Evolutionary conservation across 805 yeast species (phyloP), one percentile per base, ranked within the genome.

Genomic region (Suhomyces prunicola): DNA sequence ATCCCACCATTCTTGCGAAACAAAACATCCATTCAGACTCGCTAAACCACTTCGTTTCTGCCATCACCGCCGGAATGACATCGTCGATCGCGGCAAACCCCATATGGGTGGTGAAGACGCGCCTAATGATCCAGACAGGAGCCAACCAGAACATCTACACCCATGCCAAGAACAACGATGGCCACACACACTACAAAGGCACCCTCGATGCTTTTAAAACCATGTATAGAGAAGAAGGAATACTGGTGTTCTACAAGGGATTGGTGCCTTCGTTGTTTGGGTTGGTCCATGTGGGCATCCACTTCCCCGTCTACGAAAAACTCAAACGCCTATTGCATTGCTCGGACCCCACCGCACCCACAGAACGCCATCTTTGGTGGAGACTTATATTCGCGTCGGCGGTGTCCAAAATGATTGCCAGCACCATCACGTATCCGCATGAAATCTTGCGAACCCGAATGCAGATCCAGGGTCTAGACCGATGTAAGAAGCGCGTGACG

Each of bases 61-160:
- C 99, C 1, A 79, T 93, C 48, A 81, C 90, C 4, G 97, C 98
- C 1, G 99, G 99, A 27, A 83, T 89, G 52, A 83, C 86, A 6
- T 88, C 96, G 2, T 88, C 98, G 0, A 76, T 90, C 9, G 68
- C 85, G 7, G 93, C 97, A 0, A 94, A 94, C 67, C 99, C 99
- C 9, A 89, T 93, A 12, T 94, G 99, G 99, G 98, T 94, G 45
- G 92, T 94, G 29, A 94, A 94, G 67, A 94, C 99, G 1, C 76
- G 99, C 63, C 73, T 94, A 49, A 94, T 94, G 98, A 76, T 92
- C 41, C 96, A 89, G 63, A 85, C 86, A 50, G 81, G 79, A 29
- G 67, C 71, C 47, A 76, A 80, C 10, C 61, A 63, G 44, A 72
- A 77, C 5, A 68, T 73, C 13, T 71, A 46, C 39, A 60, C 33